phyloP scores from a whole-genome alignment of 106 monocot species.

The Amphibolis antarctica region DNA sequence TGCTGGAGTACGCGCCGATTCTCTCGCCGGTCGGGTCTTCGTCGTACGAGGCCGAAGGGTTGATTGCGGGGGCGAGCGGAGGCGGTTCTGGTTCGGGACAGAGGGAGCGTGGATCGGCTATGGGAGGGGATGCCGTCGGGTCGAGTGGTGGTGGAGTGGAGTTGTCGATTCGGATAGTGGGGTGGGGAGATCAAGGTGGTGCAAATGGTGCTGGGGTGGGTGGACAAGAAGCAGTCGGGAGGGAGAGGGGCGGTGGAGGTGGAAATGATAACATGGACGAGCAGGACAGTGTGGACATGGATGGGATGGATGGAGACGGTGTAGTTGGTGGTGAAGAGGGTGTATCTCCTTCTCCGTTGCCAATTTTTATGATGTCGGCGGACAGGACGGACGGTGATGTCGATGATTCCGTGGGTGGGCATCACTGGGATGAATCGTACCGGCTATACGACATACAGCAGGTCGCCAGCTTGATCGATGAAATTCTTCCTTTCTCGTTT shows the following conservation, averaged over 20 bases:
- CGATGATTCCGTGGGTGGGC: slow-evolving; percentile 19
- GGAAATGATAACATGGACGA: slow-evolving; percentile 3
- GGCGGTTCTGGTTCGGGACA: neutral
- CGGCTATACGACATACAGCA: slow-evolving; percentile 92
- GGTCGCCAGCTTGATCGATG: slow-evolving; percentile 81
- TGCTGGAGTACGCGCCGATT: slow-evolving; percentile 72
- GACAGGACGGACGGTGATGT: slow-evolving; percentile 14
- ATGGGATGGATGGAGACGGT: neutral
- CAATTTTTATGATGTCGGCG: slow-evolving; percentile 11
- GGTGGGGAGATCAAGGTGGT: slow-evolving; percentile 35
- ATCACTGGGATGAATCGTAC: slow-evolving; percentile 45
- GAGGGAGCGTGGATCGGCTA: neutral
- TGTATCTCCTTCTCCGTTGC: neutral
- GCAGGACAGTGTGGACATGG: neutral
- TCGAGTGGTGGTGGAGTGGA: slow-evolving; percentile 30
- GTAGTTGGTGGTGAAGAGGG: neutral
- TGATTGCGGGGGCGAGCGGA: slow-evolving; percentile 10
- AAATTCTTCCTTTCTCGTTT: slow-evolving; percentile 87
- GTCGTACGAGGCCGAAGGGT: slow-evolving; percentile 23
- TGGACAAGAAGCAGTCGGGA: slow-evolving; percentile 4
- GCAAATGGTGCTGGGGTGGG: slow-evolving; percentile 8
- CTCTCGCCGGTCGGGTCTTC: slow-evolving; percentile 28
- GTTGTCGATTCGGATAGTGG: slow-evolving; percentile 75
- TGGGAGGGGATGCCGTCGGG: slow-evolving; percentile 8
- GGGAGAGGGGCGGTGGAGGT: slow-evolving; percentile 15